Conservation (phyloP, 257 asterid genomes). For the Agastache rugosa region DNA sequence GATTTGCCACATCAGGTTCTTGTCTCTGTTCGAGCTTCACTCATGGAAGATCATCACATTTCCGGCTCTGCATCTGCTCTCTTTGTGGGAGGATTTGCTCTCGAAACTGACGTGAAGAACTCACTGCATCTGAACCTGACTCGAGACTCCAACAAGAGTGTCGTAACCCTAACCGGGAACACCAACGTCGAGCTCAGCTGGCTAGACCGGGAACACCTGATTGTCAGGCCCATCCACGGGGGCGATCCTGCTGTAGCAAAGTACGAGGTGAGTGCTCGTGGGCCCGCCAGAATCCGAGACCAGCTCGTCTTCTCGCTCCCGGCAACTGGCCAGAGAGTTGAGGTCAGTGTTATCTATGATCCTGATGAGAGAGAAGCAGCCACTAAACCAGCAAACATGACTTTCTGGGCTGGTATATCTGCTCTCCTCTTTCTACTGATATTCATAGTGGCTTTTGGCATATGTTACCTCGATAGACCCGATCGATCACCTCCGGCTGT, state of each 20-base stretch:
- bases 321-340: constrained; percentile 74
- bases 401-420: constrained; percentile 40
- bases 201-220: constrained; percentile 54
- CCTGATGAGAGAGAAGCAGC: constrained; percentile 48
- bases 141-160: constrained; percentile 46
- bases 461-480: constrained; percentile 50
- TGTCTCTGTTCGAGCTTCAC: constrained; percentile 66
- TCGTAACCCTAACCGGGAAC: constrained; percentile 72
- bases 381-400: constrained; percentile 20
- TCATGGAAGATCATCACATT: constrained; percentile 52
- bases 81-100: constrained; percentile 75
- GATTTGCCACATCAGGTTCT: constrained; percentile 45
- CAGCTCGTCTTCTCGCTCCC: constrained; percentile 69
- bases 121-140: constrained; percentile 62
- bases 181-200: constrained; percentile 66
- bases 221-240: constrained; percentile 46
- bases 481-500: constrained; percentile 39
- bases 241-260: constrained; percentile 44
- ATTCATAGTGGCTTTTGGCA: constrained; percentile 29
- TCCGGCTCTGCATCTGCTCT: constrained; percentile 80
- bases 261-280: constrained; percentile 60
- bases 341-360: constrained; percentile 57
- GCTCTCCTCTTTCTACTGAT: constrained; percentile 42
- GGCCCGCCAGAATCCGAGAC: constrained; percentile 54
- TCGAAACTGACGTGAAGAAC: constrained; percentile 55